A percentile compares a stretch with the other conserved stretches of the same genome.
Conservation (phyloP, 352 stramenopile genomes). For the Blastocystis sp. region DNA sequence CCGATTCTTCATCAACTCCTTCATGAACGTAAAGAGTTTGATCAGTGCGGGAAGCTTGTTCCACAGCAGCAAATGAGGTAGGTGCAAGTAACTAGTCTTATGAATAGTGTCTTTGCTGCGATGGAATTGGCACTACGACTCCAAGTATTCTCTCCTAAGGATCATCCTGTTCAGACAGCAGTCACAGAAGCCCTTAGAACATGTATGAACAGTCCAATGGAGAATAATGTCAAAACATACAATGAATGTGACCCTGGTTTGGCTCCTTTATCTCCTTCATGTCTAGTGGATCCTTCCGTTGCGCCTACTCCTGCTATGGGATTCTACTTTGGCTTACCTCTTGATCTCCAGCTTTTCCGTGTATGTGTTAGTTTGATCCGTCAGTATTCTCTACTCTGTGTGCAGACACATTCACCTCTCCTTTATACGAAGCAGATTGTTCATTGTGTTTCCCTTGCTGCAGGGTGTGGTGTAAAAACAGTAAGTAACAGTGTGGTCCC, state of each 20-base stretch:
- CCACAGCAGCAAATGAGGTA: background rate
- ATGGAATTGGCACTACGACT: conserved; percentile 8
- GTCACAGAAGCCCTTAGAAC: background rate
- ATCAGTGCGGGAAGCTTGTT: background rate
- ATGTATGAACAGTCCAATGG: background rate
- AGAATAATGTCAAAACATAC: background rate
- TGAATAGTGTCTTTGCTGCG: background rate
- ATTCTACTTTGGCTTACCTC: conserved; percentile 1
- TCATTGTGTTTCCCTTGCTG: background rate
- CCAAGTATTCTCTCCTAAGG: background rate
- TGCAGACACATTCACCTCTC: background rate
- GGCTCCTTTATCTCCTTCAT: background rate
- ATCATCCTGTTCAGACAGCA: background rate
- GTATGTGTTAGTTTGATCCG: background rate
- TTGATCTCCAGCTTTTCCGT: background rate
- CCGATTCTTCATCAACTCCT: background rate
- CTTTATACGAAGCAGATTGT: background rate
- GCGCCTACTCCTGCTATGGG: background rate
- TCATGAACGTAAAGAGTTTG: background rate
- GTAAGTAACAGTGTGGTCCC: background rate
- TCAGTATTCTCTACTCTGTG: background rate
- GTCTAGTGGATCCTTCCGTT: background rate
- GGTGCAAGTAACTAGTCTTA: too few species aligned
- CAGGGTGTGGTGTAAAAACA: background rate
- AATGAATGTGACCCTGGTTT: background rate